Evolutionary conservation across 192 early-diverging fungal species (phyloP).

Genomic region (Coemansia umbellata): DNA sequence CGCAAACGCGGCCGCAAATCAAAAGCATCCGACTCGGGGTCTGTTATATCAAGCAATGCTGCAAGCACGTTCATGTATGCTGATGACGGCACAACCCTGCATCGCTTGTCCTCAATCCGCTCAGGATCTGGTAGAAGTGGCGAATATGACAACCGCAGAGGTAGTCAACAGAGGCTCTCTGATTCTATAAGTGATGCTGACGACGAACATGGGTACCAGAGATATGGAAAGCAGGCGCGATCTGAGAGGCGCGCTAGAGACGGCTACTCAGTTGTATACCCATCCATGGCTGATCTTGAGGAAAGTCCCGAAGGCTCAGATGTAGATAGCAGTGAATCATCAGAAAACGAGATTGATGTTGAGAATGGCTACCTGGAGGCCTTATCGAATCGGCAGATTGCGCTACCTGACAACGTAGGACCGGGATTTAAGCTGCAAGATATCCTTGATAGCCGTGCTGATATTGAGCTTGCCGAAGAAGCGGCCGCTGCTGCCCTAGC

Average conservation of each 20-base stretch:
- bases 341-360: conserved; percentile 3
- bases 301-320: conserved; percentile 12
- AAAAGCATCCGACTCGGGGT: conserved; percentile 14
- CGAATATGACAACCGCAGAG: no score
- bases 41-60: conserved; percentile 8
- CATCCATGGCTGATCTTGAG: background rate
- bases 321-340: conserved; percentile 16
- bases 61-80: background rate
- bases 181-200: conserved; percentile 7
- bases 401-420: conserved; percentile 28
- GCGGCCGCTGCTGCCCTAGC: conserved; percentile 14
- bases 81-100: no score
- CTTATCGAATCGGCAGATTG: conserved; percentile 48
- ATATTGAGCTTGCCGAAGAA: conserved; percentile 7
- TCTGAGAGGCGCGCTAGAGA: background rate
- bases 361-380: conserved; percentile 23
- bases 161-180: background rate
- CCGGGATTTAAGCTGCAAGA: conserved; percentile 8
- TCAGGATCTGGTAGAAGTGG: conserved; percentile 8
- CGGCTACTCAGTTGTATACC: background rate
- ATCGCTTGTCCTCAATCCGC: conserved; percentile 11
- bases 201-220: background rate
- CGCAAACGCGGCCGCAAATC: conserved; percentile 38
- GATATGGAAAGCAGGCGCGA: conserved; percentile 17
- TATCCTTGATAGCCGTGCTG: conserved; percentile 12